Evolutionary conservation across 2,329 filamentous ascomycete species (phyloP).

Genomic region (Pseudocercospora eumusae): DNA sequence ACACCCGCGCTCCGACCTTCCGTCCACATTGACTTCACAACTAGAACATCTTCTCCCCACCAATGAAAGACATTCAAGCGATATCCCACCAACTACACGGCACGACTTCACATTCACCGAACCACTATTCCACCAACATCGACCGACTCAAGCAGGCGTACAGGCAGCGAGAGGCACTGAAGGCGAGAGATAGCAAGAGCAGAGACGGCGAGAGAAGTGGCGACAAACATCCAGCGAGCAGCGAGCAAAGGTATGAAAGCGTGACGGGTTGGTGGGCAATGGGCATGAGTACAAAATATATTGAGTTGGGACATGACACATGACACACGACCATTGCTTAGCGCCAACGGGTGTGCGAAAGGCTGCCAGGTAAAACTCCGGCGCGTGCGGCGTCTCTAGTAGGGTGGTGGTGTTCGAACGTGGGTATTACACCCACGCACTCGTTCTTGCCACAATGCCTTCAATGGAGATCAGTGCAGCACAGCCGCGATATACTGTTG

Average conservation of each 20-base stretch:
- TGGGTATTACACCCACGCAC: not conserved
- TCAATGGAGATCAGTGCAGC: not conserved
- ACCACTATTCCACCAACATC: not conserved
- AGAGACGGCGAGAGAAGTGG: not conserved
- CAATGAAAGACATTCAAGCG: not conserved
- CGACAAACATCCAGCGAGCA: not conserved
- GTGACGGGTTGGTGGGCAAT: not conserved
- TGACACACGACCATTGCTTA: not conserved
- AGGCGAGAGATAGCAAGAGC: not conserved
- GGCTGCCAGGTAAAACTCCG: not conserved
- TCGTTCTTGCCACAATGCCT: not conserved
- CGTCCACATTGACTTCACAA: not conserved
- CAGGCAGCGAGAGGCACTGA: not conserved
- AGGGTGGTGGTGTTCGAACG: not conserved
- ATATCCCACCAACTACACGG: not conserved
- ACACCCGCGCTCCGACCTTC: not conserved
- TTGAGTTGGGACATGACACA: not conserved
- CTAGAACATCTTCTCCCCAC: not conserved
- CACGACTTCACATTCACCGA: not conserved
- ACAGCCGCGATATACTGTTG: not conserved
- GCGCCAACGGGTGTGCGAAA: not conserved
- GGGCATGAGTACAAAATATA: not conserved
- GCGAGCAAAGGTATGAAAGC: constrained; percentile 8
- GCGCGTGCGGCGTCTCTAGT: not conserved
- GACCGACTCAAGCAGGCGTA: not conserved